phyloP scores from a whole-genome alignment of 1,284 basidiomycete species.

The Cryptococcus sp. region DNA sequence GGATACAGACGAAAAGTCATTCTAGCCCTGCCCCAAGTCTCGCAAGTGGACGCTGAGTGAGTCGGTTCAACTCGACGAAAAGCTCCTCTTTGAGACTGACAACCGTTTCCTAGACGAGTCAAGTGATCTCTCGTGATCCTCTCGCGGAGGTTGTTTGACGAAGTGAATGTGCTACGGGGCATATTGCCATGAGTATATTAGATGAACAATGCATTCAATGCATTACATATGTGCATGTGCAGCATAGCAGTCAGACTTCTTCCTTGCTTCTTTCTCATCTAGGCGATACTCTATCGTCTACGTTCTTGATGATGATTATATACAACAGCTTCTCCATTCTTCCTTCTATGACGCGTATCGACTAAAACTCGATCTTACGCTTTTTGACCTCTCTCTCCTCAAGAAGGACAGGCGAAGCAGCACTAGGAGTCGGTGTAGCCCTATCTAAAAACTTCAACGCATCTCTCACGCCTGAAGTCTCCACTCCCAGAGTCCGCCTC shows the following conservation, averaged over 20 bases:
- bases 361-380: constrained; percentile 4
- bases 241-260: background rate
- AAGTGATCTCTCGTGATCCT: too few relatives aligned
- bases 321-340: too few relatives aligned
- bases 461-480: constrained; percentile 72
- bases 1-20: constrained; percentile 89
- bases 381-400: constrained; percentile 13
- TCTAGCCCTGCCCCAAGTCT: constrained; percentile 80
- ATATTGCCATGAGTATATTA: constrained; percentile 13
- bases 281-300: background rate
- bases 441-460: constrained; percentile 73
- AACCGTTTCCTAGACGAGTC: too few relatives aligned
- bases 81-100: too few relatives aligned
- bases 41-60: constrained; percentile 93
- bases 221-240: background rate
- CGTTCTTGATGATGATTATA: background rate
- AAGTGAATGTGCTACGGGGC: background rate
- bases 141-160: too few relatives aligned
- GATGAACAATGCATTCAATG: background rate
- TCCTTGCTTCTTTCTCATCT: background rate
- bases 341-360: background rate
- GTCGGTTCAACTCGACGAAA: constrained; percentile 45
- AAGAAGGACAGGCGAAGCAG: constrained; percentile 2
- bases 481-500: constrained; percentile 69
- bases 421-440: constrained; percentile 14